A percentile compares a stretch with the other conserved stretches of the same genome.
These are phyloP conservation scores for Trichoderma aggressivum DNA, from an alignment of 2,329 filamentous ascomycete genomes.

Conservation along the genomic window DNA sequence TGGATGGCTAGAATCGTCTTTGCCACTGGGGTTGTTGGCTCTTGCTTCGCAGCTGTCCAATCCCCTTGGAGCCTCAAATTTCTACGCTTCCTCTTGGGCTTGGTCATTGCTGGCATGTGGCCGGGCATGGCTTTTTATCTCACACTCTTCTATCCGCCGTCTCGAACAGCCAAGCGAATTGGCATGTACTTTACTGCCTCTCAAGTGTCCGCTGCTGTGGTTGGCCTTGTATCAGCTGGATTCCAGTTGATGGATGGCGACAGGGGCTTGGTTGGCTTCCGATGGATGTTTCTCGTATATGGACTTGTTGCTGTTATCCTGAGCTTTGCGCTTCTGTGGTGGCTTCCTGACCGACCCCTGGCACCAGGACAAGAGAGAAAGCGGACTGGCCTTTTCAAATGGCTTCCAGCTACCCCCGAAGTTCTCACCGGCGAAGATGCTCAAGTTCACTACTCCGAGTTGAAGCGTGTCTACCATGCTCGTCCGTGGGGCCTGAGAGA, in stretches of 20 bases:
- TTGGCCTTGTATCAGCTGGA: constrained; percentile 83
- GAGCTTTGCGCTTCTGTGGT: constrained; percentile 76
- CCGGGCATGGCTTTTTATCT: constrained; percentile 92
- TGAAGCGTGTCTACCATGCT: constrained; percentile 75
- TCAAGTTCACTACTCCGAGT: constrained; percentile 75
- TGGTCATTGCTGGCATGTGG: constrained; percentile 93
- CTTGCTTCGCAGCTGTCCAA: constrained; percentile 77
- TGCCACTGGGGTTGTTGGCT: constrained; percentile 78
- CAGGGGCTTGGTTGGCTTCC: constrained; percentile 73
- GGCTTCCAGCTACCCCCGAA: constrained; percentile 65
- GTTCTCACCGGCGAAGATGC: constrained; percentile 76
- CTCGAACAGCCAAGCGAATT: constrained; percentile 80
- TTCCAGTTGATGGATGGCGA: constrained; percentile 88
- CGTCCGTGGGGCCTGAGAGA: constrained; percentile 71
- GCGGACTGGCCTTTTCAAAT: constrained; percentile 54
- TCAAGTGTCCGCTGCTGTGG: constrained; percentile 84
- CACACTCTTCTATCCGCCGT: constrained; percentile 87
- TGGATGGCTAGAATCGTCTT: constrained; percentile 94
- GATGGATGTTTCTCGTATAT: constrained; percentile 91
- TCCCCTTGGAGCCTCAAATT: constrained; percentile 84
- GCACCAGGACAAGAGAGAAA: constrained; percentile 62
- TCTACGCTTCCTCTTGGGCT: constrained; percentile 78
- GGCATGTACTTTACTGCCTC: constrained; percentile 86
- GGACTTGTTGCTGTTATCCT: constrained; percentile 71
- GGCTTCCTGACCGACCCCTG: constrained; percentile 80